Evolutionary conservation across 1,284 basidiomycete species (phyloP).

Genomic region (Apiotrichum brassicae): DNA sequence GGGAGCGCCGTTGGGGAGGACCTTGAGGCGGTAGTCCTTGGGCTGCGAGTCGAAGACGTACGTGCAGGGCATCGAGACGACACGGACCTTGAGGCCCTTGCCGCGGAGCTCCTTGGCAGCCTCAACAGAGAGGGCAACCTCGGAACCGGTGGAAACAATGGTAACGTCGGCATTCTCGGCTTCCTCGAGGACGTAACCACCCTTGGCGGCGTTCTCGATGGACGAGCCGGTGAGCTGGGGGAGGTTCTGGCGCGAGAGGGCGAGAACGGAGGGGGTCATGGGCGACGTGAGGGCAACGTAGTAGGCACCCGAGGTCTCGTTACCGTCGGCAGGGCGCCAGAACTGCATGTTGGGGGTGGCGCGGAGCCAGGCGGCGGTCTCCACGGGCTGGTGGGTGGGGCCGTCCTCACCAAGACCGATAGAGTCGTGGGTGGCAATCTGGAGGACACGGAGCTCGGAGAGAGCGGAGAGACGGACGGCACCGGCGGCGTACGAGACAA

Average conservation of each 20-base stretch:
- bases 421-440: constrained; percentile 73
- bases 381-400: constrained; percentile 59
- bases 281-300: constrained; percentile 65
- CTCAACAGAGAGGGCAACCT: constrained; percentile 69
- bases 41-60: constrained; percentile 77
- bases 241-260: constrained; percentile 51
- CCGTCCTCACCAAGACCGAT: constrained; percentile 90
- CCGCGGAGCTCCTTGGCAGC: constrained; percentile 70
- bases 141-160: constrained; percentile 80
- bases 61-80: constrained; percentile 87
- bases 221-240: constrained; percentile 84
- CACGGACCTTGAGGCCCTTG: constrained; percentile 70
- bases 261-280: constrained; percentile 63
- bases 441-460: constrained; percentile 72
- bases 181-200: constrained; percentile 85
- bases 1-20: constrained; percentile 80
- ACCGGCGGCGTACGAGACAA: constrained; percentile 86
- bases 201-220: constrained; percentile 74
- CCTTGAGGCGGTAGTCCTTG: constrained; percentile 70
- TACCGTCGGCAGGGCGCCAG: constrained; percentile 89
- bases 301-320: constrained; percentile 88
- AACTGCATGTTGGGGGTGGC: constrained; percentile 73
- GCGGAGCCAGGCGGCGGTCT: constrained; percentile 79
- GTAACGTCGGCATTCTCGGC: constrained; percentile 67
- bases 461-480: constrained; percentile 87